Base-by-base conservation (phyloP, 345 rosid genomes). In the Salix viminalis region DNA sequence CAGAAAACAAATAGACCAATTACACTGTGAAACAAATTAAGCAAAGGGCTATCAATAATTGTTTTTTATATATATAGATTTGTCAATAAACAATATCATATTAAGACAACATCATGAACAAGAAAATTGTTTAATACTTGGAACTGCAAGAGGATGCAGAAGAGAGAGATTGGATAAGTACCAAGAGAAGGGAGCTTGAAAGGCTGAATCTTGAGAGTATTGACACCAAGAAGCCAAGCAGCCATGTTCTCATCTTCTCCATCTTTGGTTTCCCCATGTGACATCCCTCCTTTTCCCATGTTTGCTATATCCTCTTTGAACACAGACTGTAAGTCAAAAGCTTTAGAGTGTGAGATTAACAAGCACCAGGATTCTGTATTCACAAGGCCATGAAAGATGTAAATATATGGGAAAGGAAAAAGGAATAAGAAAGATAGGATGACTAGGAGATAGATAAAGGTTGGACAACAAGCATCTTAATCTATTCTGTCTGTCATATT, bases 171-270 rank as follows among this genome's bases (percentile, higher is more conserved):
- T 62, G 30, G 12, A 41, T 71, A 42, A 5, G 26, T 82, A 94
- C 98, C 96, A 39, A 91, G 86, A 52, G 91, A 50, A 80, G 98
- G 94, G 56, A 91, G 97, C 72, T 69, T 73, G 83, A 87, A 91
- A 76, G 89, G 98, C 79, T 89, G 93, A 83, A 95, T 93, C 88
- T 90, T 91, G 85, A 95, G 92, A 69, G 88, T 90, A 83, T 95
- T 91, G 83, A 89, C 50, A 73, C 88, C 86, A 76, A 90, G 84
- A 52, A 91, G 89, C 97, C 97, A 94, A 79, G 94, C 98, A 73
- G 92, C 98, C 94, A 90, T 83, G 86, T 92, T 94, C 79, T 86
- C 91, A 81, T 85, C 92, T 74, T 81, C 87, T 64, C 67, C 88
- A 32, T 79, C 86, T 65, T 81, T 80, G 23, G 70, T 80, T 56